A percentile compares a stretch with the other conserved stretches of the same genome.
These are phyloP conservation scores for Ilyonectria robusta DNA, from an alignment of 2,329 filamentous ascomycete genomes.

Conservation along the genomic window DNA sequence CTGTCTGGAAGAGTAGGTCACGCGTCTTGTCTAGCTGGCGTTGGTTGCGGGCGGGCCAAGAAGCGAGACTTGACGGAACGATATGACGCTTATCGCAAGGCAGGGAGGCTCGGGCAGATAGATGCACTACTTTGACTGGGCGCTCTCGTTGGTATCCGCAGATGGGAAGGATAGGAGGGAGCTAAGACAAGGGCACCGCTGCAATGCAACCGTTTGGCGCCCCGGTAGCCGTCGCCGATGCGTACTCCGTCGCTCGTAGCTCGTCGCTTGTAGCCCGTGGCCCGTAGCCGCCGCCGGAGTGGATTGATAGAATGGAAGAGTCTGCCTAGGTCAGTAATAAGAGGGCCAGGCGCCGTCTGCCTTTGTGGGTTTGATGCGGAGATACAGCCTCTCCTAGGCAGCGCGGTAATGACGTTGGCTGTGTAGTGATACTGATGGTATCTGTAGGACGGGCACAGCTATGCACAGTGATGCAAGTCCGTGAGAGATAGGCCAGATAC, in stretches of 20 bases:
- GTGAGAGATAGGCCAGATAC: constrained; percentile 1
- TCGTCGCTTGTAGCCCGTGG: background rate
- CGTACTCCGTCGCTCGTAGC: background rate
- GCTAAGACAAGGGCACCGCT: constrained; percentile 3
- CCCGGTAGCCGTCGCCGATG: background rate
- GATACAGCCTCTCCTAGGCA: constrained; percentile 29
- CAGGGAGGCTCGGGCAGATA: constrained; percentile 8
- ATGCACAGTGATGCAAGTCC: constrained; percentile 1
- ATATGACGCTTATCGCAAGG: constrained; percentile 47
- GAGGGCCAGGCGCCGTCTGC: background rate
- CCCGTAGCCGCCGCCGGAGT: background rate
- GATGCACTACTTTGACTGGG: background rate
- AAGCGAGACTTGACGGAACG: constrained; percentile 22
- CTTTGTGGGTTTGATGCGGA: constrained; percentile 30
- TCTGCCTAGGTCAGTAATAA: background rate
- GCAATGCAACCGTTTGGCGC: constrained; percentile 6
- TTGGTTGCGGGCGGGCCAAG: constrained; percentile 33
- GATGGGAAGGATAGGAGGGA: constrained; percentile 4
- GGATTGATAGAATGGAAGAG: background rate
- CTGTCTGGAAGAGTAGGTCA: constrained; percentile 15
- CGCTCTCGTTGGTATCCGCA: constrained; percentile 1
- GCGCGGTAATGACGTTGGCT: constrained; percentile 38
- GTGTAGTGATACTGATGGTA: constrained; percentile 7
- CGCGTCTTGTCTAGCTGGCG: constrained; percentile 12
- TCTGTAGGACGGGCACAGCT: constrained; percentile 1